A percentile compares a stretch with the other conserved stretches of the same genome.
Evolutionary conservation across 257 asterid genomes (phyloP).

Genomic region (Solanum medicagineum): DNA sequence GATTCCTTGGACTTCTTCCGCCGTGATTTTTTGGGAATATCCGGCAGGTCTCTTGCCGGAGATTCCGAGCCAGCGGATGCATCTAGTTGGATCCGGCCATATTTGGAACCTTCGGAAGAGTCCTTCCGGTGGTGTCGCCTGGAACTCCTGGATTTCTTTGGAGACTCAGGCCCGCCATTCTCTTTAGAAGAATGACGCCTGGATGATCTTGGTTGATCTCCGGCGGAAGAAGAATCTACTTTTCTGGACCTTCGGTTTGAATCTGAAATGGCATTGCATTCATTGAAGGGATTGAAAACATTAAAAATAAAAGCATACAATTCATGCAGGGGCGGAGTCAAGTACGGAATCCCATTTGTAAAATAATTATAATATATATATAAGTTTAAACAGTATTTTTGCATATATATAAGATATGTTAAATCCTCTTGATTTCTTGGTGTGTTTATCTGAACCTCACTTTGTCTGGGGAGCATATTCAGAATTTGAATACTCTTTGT

Average conservation of each 20-base stretch:
- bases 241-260: slow-evolving; percentile 25
- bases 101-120: slow-evolving; percentile 21
- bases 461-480: too few species aligned
- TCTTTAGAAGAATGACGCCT: slow-evolving; percentile 32
- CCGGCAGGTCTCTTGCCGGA: slow-evolving; percentile 23
- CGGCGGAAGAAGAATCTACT: slow-evolving; percentile 12
- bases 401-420: too few species aligned
- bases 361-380: too few species aligned
- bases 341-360: too few species aligned
- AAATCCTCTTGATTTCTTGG: neutral
- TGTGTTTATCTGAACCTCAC: neutral
- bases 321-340: neutral
- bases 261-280: slow-evolving; percentile 13
- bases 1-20: slow-evolving; percentile 35
- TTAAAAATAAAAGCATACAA: neutral
- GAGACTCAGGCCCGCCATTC: slow-evolving; percentile 16
- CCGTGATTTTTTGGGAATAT: slow-evolving; percentile 27
- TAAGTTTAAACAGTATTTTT: too few species aligned
- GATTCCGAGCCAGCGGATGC: slow-evolving; percentile 7
- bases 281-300: neutral
- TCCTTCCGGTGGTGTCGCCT: slow-evolving; percentile 43
- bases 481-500: too few species aligned
- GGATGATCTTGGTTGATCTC: slow-evolving; percentile 31
- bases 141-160: slow-evolving; percentile 29
- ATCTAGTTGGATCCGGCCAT: slow-evolving; percentile 15